phyloP scores from a whole-genome alignment of 148 eudicot species.

The Vaccinium vitisidaea region DNA sequence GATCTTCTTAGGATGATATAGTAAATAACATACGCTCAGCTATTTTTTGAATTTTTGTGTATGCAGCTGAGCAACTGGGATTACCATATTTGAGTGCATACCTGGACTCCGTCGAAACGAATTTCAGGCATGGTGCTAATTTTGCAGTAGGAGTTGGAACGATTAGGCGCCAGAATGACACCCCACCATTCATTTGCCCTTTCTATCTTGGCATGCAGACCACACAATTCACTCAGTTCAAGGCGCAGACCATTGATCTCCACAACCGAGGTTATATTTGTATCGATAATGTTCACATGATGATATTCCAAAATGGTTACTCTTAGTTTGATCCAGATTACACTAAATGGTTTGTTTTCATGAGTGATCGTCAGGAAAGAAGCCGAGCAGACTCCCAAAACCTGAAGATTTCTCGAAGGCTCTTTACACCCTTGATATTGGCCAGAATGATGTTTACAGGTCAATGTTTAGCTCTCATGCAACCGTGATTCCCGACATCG shows the following conservation, averaged over 20 bases:
- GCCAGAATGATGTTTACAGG: constrained; percentile 25
- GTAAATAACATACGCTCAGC: too few relatives aligned
- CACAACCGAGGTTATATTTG: not conserved
- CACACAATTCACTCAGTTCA: not conserved
- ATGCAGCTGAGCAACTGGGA: not conserved
- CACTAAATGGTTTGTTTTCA: too few relatives aligned
- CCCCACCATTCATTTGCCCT: not conserved
- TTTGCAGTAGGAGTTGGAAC: not conserved
- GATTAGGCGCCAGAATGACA: not conserved
- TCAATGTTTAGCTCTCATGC: not conserved
- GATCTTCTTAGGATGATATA: not conserved
- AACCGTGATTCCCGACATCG: not conserved
- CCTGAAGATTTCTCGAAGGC: constrained; percentile 24
- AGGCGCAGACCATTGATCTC: not conserved
- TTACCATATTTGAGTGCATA: constrained; percentile 4
- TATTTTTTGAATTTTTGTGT: not conserved
- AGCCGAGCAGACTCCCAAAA: constrained; percentile 8
- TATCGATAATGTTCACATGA: too few relatives aligned
- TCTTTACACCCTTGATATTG: constrained; percentile 25
- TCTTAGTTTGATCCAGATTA: too few relatives aligned
- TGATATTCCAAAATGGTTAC: too few relatives aligned
- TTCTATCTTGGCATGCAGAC: not conserved
- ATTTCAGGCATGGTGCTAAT: constrained; percentile 1
- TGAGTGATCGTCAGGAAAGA: not conserved
- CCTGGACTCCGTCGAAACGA: not conserved